Evolutionary conservation across 805 yeast species (phyloP), one percentile per base, ranked within the genome.

Genomic region (Ogataea henricii): DNA sequence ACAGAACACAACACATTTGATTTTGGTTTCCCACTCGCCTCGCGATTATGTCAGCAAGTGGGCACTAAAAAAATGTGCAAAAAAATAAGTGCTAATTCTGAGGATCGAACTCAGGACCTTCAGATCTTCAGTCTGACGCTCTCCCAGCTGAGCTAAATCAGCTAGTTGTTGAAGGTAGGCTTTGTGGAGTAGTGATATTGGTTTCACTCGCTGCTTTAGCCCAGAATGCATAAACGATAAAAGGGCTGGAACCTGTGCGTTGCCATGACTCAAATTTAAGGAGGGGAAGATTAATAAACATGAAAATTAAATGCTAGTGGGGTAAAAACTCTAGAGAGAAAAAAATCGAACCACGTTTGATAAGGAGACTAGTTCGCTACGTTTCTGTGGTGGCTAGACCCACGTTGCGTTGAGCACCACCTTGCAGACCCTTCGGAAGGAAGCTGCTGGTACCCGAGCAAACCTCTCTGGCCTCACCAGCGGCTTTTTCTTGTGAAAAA

Each of bases 61-160:
- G 12, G 10, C n/a, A n/a, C n/a, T n/a, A 6, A 27, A 29, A 29
- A 13, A 26, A 29, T 20, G 13, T 2, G 37, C 43, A 45, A 48
- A 51, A 49, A 45, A 45, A 46, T 27, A 30, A 30, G 22, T 57
- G 60, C 60, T 55, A 46, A 49, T 49, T 55, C 56, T 57, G 60
- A 57, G 60, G 60, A 55, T 57, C 54, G 60, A 57, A 57, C 60
- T 57, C 60, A 56, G 55, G 60, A 56, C 60, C 60, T 56, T 48
- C 53, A 51, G 60, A 56, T 47, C 60, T 56, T 56, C 60, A 57
- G 60, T 57, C 59, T 51, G 53, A 53, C 60, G 60, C 59, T 55
- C 59, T 57, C 60, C 59, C 60, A 55, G 52, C 60, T 57, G 60
- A 57, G 60, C 60, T 57, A 57, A 55, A 49, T 56, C 57, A 53